These are phyloP conservation scores for Cladosporium cucumerinum DNA, from an alignment of 2,329 filamentous ascomycete species.

Conservation along the genomic window DNA sequence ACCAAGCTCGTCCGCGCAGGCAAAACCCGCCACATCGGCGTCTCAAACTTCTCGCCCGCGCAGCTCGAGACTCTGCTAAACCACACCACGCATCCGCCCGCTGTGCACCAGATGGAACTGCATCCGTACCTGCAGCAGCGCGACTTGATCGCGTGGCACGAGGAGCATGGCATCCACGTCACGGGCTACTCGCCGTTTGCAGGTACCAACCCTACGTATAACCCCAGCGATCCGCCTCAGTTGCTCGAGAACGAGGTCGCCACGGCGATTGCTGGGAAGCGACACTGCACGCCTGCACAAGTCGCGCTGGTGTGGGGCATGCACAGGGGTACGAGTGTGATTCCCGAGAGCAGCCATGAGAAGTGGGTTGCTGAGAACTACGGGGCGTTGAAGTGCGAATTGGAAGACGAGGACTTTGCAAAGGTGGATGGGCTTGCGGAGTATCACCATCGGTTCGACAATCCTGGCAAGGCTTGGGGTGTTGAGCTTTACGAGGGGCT, in stretches of 20 bases:
- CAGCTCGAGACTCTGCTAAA: conserved; percentile 50
- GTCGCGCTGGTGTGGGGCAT: conserved; percentile 50
- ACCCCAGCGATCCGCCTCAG: conserved; percentile 29
- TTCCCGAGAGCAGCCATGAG: conserved; percentile 50
- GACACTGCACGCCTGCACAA: conserved; percentile 45
- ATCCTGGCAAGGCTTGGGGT: conserved; percentile 42
- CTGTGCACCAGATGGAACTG: conserved; percentile 49
- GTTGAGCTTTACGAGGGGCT: conserved; percentile 43
- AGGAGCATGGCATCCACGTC: conserved; percentile 49
- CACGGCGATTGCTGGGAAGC: conserved; percentile 38
- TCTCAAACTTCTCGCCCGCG: conserved; percentile 68
- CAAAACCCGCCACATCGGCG: conserved; percentile 67
- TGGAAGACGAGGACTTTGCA: conserved; percentile 40
- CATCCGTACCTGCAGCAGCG: conserved; percentile 66
- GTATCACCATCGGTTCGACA: conserved; percentile 39
- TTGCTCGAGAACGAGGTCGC: conserved; percentile 45
- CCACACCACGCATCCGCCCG: conserved; percentile 48
- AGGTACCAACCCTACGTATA: conserved; percentile 50
- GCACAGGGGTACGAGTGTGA: conserved; percentile 47
- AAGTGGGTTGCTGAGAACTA: conserved; percentile 47
- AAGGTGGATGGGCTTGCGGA: conserved; percentile 34
- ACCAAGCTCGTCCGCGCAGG: conserved; percentile 58
- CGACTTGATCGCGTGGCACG: conserved; percentile 51
- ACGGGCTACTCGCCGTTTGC: conserved; percentile 51
- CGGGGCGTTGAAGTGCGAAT: conserved; percentile 33